Evolutionary conservation across 768 basidiomycete species (phyloP).

Genomic region (Rhodotorula taiwanensis): DNA sequence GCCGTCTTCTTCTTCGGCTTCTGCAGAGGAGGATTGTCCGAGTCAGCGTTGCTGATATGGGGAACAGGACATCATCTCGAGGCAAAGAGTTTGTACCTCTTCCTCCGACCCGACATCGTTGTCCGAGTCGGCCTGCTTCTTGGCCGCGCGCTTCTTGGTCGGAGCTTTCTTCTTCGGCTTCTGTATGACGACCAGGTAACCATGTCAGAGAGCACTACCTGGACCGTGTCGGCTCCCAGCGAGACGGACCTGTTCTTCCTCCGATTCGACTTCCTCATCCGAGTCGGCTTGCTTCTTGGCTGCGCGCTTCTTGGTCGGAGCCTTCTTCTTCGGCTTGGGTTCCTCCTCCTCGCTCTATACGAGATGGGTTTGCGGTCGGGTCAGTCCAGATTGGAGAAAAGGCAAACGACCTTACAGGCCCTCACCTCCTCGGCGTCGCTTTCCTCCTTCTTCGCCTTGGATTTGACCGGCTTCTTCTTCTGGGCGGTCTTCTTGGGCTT

Average conservation of each 20-base stretch:
- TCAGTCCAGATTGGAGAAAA: too few species aligned
- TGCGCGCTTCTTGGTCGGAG: slow-evolving; percentile 6
- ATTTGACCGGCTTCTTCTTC: slow-evolving; percentile 7
- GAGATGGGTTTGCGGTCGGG: too few species aligned
- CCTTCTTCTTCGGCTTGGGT: slow-evolving; percentile 19
- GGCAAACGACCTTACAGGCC: too few species aligned
- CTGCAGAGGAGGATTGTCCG: neutral
- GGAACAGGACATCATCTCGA: too few species aligned
- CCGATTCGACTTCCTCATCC: slow-evolving; percentile 1
- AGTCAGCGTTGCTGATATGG: too few species aligned
- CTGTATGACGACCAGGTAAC: neutral
- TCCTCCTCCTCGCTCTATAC: too few species aligned
- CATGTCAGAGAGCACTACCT: too few species aligned
- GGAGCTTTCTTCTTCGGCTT: slow-evolving; percentile 9
- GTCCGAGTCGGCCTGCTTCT: neutral
- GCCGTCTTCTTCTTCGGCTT: neutral
- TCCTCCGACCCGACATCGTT: neutral
- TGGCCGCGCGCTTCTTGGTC: slow-evolving; percentile 5
- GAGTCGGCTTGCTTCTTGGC: slow-evolving; percentile 8
- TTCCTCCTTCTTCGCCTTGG: too few species aligned
- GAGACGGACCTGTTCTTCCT: neutral
- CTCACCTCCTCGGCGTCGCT: too few species aligned
- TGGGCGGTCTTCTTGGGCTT: slow-evolving; percentile 14
- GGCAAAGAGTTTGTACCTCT: neutral
- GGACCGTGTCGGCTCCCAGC: too few species aligned